Conservation (phyloP, 371 early-diverging fungal genomes). For the Chytridium lagenaria region DNA sequence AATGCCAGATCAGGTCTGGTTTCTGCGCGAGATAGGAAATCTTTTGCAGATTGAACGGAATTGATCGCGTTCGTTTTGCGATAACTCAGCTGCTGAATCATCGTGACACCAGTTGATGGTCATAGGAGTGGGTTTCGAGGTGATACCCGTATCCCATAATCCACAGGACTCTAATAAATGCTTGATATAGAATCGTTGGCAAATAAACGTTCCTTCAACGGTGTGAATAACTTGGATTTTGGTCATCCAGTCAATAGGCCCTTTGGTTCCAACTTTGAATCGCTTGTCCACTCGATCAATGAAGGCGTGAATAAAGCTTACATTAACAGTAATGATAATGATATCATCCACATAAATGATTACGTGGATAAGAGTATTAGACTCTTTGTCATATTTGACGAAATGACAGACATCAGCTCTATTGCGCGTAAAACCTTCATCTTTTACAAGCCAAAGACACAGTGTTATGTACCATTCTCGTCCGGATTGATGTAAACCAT, state of each 20-base stretch:
- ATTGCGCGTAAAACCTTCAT: slow-evolving; percentile 13
- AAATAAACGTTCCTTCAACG: slow-evolving; percentile 5
- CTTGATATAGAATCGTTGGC: slow-evolving; percentile 12
- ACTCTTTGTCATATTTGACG: neutral
- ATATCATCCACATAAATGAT: slow-evolving; percentile 28
- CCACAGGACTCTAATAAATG: slow-evolving; percentile 15
- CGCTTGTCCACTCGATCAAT: neutral
- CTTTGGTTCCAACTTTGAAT: slow-evolving; percentile 12
- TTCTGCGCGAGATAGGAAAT: no score
- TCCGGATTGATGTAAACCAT: slow-evolving; percentile 31
- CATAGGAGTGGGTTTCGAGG: slow-evolving; percentile 29
- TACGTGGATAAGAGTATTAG: neutral
- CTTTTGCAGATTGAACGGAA: no score
- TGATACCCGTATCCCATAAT: slow-evolving; percentile 9
- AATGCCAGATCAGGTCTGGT: no score
- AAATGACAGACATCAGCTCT: slow-evolving; percentile 26
- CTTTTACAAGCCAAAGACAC: neutral
- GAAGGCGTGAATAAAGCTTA: neutral
- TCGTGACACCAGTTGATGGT: slow-evolving; percentile 24
- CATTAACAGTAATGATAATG: neutral
- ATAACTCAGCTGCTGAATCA: no score
- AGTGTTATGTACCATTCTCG: slow-evolving; percentile 20
- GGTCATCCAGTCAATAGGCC: neutral
- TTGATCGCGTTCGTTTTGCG: no score
- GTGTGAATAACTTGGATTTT: slow-evolving; percentile 8